Evolutionary conservation across 768 basidiomycete species (phyloP), one percentile per base, ranked within the genome.

Genomic region (Cystofilobasidium bisporidii): DNA sequence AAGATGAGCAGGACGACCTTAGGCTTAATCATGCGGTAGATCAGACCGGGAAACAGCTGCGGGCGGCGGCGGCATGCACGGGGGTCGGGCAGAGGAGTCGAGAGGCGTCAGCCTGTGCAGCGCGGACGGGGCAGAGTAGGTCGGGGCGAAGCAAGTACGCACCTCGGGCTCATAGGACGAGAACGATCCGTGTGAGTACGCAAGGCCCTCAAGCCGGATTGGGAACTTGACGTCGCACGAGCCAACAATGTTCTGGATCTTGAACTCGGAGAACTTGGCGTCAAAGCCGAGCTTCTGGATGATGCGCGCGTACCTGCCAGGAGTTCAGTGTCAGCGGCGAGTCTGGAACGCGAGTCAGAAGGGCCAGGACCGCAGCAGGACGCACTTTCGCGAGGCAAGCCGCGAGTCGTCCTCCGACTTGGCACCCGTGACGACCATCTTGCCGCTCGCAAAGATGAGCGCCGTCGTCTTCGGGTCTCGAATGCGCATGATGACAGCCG

Each of bases 401-500:
- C 93, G 85, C 73, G 91, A 93, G 75, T 99, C 93, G 78, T 98
- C 94, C 79, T 98, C 94, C 38, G 89, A 91, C 83, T 98, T 99
- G 58, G 96, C 96, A 76, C 96, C 96, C 47, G 96, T 98, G 67
- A 98, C 94, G 77, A 99, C 96, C 90, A 99, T 98, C 84, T 98
- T 99, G 76, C 96, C 96, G 67, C 91, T 94, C 40, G 96, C 96
- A 78, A 99, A 99, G 79, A 99, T 98, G 73, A 99, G 85, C 28
- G 94, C 96, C 61, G 96, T 99, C 69, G 96, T 99, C 83, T 99
- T 99, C 61, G 96, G 96, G 74, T 98, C 96, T 72, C 96, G 92
- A 76, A 99, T 98, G 79, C 96, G 91, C 96, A 99, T 99, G 80
- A 99, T 98, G 73, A 98, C 96, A 69, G 96, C 96, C 73, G 94